Base-by-base conservation (phyloP, 352 stramenopile species). In the Globisporangium spinosum region DNA sequence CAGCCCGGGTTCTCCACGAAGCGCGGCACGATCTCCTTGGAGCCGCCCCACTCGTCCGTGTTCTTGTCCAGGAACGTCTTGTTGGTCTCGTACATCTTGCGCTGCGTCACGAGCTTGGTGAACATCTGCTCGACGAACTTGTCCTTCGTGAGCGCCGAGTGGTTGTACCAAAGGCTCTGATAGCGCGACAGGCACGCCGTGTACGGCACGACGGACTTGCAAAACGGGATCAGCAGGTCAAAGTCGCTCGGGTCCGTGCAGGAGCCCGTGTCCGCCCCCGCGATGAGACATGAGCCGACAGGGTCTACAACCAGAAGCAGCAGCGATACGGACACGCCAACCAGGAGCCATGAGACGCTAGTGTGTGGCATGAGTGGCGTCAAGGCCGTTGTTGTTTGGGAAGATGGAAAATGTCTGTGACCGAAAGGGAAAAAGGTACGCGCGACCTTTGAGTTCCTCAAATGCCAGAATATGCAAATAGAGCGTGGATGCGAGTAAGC, bases 1-100 rank as follows among this genome's bases (percentile, higher is more conserved):
- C 92, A 98, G 69, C 97, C 92, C 9, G 82, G 69, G 63, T 97
- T 96, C 56, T 95, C 83, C 27, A 81, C 77, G 68, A 96, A 97
- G 23, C 87, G 85, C 67, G 89, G 79, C 61, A 82, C 78, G 43
- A 91, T 88, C 56, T 85, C 77, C 22, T 82, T 72, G 12, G 70
- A 34, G 1, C 69, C 66, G 29, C 83, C 82, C 79, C 85, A 91
- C 77, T 96, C 89, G 68, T 96, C 87, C 59, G 74, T 82, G 65
- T 80, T 72, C 40, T 74, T 62, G 58, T 91, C 69, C 6, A 80
- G 68, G 49, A 93, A 72, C n/a, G 72, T 87, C 32, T 56, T 62
- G 70, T 89, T 89, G n/a, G 74, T 88, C 76, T 45, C 38, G 38
- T 62, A 62, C 56, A 47, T 71, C 67, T 89, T 80, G 58, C 83